phyloP scores from a whole-genome alignment of 2,329 filamentous ascomycete species.

The Diaporthe sp. region DNA sequence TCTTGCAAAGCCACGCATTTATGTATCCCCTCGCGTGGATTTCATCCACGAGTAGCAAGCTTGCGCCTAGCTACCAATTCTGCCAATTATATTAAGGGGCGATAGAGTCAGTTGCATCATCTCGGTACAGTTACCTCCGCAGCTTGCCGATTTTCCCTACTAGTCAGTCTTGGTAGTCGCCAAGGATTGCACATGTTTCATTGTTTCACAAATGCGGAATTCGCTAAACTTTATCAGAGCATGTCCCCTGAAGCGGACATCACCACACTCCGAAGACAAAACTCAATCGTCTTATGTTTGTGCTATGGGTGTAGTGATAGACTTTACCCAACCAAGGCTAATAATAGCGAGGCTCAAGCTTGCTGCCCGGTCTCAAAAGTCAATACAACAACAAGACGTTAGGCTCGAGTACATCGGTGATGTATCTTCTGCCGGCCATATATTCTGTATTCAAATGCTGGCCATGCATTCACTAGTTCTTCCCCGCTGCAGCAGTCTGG shows the following conservation, averaged over 20 bases:
- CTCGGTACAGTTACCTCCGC: constrained; percentile 29
- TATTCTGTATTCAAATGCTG: neutral
- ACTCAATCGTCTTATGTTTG: neutral
- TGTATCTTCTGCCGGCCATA: neutral
- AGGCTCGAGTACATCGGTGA: no score
- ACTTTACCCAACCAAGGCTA: neutral
- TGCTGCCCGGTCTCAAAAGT: neutral
- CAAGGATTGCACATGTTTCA: constrained; percentile 24
- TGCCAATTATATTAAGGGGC: constrained; percentile 21
- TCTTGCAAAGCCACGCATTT: neutral
- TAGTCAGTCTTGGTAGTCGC: constrained; percentile 27
- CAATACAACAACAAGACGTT: neutral
- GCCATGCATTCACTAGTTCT: neutral
- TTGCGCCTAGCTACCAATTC: neutral
- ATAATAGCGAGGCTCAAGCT: neutral
- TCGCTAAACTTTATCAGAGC: constrained; percentile 20
- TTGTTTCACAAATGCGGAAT: constrained; percentile 26
- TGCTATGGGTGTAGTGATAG: neutral
- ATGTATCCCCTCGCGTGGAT: neutral
- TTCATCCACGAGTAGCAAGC: neutral
- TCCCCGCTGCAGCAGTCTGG: neutral
- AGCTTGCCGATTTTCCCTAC: constrained; percentile 8
- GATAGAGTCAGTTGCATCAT: constrained; percentile 24
- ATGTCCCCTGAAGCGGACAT: constrained; percentile 17
- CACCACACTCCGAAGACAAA: neutral